A percentile compares a stretch with the other conserved stretches of the same genome.
Evolutionary conservation across 495 filamentous ascomycete genomes (phyloP).

Genomic region (Rusavskia elegans): DNA sequence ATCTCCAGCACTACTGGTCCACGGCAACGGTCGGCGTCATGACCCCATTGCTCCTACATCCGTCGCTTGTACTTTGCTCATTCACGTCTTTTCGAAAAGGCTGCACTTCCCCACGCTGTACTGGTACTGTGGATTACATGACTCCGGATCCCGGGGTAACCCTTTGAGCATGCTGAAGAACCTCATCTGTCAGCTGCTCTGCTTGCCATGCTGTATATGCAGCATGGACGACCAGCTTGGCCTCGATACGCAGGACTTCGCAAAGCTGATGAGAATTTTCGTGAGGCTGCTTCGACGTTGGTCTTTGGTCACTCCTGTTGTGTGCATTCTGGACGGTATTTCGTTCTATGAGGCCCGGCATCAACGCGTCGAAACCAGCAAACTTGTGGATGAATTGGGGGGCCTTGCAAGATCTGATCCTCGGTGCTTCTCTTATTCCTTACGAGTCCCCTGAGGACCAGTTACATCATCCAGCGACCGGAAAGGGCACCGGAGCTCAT

Average conservation of each 20-base stretch:
- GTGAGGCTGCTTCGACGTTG: background rate
- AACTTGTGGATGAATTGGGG: background rate
- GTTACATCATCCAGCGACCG: background rate
- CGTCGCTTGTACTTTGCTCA: slow-evolving; percentile 5
- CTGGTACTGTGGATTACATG: slow-evolving; percentile 7
- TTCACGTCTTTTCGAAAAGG: slow-evolving; percentile 3
- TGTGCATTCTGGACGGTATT: slow-evolving; percentile 7
- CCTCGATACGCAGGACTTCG: slow-evolving; percentile 1
- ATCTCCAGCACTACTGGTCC: slow-evolving; percentile 3
- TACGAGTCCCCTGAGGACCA: slow-evolving; percentile 4
- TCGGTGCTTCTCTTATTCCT: slow-evolving; percentile 2
- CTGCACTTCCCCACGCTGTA: slow-evolving; percentile 1
- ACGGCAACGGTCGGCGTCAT: slow-evolving; percentile 8
- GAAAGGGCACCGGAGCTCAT: background rate
- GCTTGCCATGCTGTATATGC: background rate
- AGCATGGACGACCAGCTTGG: background rate
- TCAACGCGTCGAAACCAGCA: background rate
- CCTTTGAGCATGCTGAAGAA: slow-evolving; percentile 5
- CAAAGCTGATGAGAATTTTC: slow-evolving; percentile 4
- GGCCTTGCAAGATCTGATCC: background rate
- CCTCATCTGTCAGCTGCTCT: slow-evolving; percentile 7
- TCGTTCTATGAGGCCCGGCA: slow-evolving; percentile 3
- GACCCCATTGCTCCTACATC: slow-evolving; percentile 5
- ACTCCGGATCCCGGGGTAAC: background rate
- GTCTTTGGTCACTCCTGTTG: background rate